A percentile compares a stretch with the other conserved stretches of the same genome.
phyloP scores from a whole-genome alignment of 495 filamentous ascomycete species.

The Terfezia boudieri region DNA sequence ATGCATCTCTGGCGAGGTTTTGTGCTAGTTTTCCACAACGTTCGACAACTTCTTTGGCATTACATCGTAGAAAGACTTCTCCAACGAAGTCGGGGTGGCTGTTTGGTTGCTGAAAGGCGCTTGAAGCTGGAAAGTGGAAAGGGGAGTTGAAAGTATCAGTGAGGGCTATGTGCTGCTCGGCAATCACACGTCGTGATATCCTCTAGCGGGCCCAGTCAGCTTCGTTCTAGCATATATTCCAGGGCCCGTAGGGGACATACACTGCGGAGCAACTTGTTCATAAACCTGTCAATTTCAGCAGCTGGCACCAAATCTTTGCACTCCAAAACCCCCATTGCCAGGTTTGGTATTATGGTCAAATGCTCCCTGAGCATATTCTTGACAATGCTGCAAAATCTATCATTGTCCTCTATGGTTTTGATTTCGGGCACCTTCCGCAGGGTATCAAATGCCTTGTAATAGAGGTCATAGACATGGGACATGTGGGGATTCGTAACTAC shows the following conservation, averaged over 20 bases:
- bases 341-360: constrained; percentile 72
- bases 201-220: constrained; percentile 27
- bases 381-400: constrained; percentile 62
- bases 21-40: constrained; percentile 52
- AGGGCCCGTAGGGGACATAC: constrained; percentile 27
- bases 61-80: constrained; percentile 86
- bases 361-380: constrained; percentile 63
- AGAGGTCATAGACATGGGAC: constrained; percentile 84
- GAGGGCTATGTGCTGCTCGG: constrained; percentile 90
- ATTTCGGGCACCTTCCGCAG: constrained; percentile 68
- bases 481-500: constrained; percentile 91
- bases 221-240: no score
- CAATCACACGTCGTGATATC: constrained; percentile 88
- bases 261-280: constrained; percentile 80
- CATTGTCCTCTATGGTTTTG: constrained; percentile 73
- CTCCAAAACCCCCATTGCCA: constrained; percentile 86
- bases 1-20: constrained; percentile 44
- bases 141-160: constrained; percentile 86
- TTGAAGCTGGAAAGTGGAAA: constrained; percentile 68
- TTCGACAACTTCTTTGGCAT: constrained; percentile 71
- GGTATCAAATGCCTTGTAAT: constrained; percentile 83
- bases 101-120: constrained; percentile 29
- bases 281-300: constrained; percentile 71
- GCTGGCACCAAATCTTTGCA: constrained; percentile 54
- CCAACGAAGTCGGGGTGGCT: constrained; percentile 71